phyloP scores from a whole-genome alignment of 352 stramenopile species.

The Elongisporangium undulatum region DNA sequence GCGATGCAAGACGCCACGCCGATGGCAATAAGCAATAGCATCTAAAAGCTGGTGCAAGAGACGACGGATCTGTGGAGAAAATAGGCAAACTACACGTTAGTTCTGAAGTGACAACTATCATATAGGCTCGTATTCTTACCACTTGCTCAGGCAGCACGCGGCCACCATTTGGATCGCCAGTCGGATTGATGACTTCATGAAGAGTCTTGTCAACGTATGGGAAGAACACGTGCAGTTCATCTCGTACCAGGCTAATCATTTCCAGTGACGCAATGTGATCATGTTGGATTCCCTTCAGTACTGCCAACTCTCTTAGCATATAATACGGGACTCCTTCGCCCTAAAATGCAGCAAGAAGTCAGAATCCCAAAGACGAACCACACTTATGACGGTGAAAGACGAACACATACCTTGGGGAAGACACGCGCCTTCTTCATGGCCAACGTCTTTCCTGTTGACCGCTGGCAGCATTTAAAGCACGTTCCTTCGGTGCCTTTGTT shows the following conservation, averaged over 20 bases:
- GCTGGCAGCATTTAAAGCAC: conserved; percentile 85
- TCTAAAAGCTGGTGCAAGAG: conserved; percentile 86
- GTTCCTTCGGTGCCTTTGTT: conserved; percentile 89
- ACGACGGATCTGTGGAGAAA: conserved; percentile 49
- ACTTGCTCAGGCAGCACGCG: conserved; percentile 68
- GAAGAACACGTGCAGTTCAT: conserved; percentile 90
- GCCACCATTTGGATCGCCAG: conserved; percentile 73
- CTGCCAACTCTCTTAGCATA: conserved; percentile 88
- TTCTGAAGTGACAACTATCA: conserved; percentile 2
- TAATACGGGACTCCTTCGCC: conserved; percentile 92
- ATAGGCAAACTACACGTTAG: conserved; percentile 6
- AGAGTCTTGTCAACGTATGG: conserved; percentile 88
- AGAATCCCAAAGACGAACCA: neutral
- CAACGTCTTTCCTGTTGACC: conserved; percentile 79
- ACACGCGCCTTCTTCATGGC: conserved; percentile 88
- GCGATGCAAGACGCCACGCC: conserved; percentile 82
- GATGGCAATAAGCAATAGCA: conserved; percentile 86
- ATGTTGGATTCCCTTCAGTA: conserved; percentile 85
- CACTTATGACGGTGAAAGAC: neutral
- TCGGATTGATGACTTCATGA: conserved; percentile 90
- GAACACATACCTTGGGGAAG: conserved; percentile 65
- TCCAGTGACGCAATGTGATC: conserved; percentile 87
- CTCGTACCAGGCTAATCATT: conserved; percentile 81
- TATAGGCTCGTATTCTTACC: conserved; percentile 23
- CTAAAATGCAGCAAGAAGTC: conserved; percentile 19